Evolutionary conservation across 371 early-diverging fungal species (phyloP), one percentile per base, ranked within the genome.

Genomic region (Zopfochytrium polystomum): DNA sequence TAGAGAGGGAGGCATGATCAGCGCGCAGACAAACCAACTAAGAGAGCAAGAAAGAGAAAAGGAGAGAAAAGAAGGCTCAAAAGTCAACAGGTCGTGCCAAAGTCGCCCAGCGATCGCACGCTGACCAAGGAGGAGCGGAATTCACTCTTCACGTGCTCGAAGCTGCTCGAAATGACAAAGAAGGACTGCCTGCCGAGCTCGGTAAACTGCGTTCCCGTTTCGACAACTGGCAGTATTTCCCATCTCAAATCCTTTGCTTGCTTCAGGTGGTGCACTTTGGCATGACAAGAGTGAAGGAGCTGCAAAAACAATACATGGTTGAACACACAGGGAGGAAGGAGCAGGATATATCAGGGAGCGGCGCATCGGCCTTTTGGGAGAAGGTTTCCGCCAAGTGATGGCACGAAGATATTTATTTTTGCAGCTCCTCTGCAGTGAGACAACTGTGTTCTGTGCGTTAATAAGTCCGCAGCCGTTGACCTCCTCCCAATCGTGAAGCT

Each of bases 221-320:
- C 26, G n/a, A 20, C 25, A 6, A 38, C 23, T 20, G 18, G 25
- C 2, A 11, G 52, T 32, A n/a, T 3, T 54, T 15, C 11, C 9
- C 5, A 27, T 47, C 43, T 13, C 42, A 20, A 3, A 13, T 26
- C 38, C 45, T 26, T 22, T 27, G 1, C n/a, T n/a, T n/a, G n/a
- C 22, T 22, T 0, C 43, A 76, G 76, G 69, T 68, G 2, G 25
- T 35, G 26, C 77, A 77, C 49, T 77, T 77, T 52, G 64, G 67
- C 48, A 55, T 72, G 62, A 44, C 72, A 58, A 62, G 77, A 2
- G 74, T 74, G 11, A 77, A 77, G 66, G 77, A 77, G 27, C 38
- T 70, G 25, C 77, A 77, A 45, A 72, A 54, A 18, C 53, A 65
- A 27, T 55, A 64, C 38, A 31, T 77, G 42, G 45, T 58, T 2